Percentiles rank a stretch among this genome's conserved stretches.
These are phyloP conservation scores for Eimeria praecox DNA, from an alignment of 169 alveolate genomes.

Conservation along the genomic window DNA sequence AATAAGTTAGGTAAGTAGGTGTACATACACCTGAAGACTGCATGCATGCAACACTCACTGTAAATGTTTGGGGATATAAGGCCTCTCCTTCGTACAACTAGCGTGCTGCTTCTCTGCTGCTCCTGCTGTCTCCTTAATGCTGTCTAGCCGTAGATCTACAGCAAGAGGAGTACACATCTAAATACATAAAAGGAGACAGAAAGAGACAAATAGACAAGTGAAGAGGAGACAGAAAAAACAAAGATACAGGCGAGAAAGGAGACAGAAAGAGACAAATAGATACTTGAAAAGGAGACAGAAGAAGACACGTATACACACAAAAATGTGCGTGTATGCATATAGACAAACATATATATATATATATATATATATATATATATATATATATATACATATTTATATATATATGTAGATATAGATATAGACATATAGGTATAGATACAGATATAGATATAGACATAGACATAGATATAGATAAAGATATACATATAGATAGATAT, in stretches of 20 bases:
- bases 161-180: conserved; percentile 37
- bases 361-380: no score
- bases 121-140: not conserved
- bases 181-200: not conserved
- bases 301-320: no score
- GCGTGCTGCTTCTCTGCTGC: conserved; percentile 41
- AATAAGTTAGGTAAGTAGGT: not conserved
- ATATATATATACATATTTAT: no score
- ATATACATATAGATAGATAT: no score
- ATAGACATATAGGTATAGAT: no score
- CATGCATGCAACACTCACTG: not conserved
- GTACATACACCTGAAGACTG: not conserved
- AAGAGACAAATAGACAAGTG: not conserved
- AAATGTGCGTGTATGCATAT: no score
- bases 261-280: no score
- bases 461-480: no score
- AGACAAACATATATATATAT: no score
- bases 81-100: conserved; percentile 14
- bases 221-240: not conserved
- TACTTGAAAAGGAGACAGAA: no score
- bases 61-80: conserved; percentile 35
- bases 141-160: conserved; percentile 10
- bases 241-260: not conserved
- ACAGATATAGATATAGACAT: no score
- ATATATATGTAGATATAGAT: no score